A percentile compares a stretch with the other conserved stretches of the same genome.
Evolutionary conservation across 108 stramenopile genomes (phyloP).

Genomic region (Skeletonema costatum): DNA sequence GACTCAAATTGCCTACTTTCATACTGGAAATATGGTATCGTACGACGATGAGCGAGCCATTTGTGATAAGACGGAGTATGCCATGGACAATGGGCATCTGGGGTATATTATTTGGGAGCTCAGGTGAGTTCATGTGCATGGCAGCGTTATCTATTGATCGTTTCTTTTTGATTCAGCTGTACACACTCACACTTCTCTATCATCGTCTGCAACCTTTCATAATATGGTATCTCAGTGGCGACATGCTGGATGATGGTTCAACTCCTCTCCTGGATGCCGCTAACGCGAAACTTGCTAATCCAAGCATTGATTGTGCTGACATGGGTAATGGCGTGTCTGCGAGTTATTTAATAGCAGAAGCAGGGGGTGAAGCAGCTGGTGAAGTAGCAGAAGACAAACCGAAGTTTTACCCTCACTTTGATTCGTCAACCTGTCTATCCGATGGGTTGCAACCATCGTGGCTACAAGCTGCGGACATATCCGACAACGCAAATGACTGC

Average conservation of each 20-base stretch:
- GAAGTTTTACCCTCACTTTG: background rate
- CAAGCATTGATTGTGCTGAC: constrained; percentile 14
- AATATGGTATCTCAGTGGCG: background rate
- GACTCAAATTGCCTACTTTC: constrained; percentile 27
- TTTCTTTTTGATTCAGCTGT: no score
- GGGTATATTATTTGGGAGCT: constrained; percentile 41
- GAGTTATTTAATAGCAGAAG: background rate
- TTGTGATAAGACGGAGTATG: constrained; percentile 39
- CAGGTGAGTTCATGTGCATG: background rate
- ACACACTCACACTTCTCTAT: no score
- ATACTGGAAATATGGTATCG: constrained; percentile 13
- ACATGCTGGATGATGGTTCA: constrained; percentile 10
- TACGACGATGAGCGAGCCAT: constrained; percentile 31
- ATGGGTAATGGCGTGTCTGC: background rate
- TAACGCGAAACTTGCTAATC: constrained; percentile 19
- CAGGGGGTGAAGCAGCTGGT: background rate
- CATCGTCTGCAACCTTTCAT: no score
- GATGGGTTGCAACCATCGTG: background rate
- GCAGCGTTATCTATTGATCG: no score
- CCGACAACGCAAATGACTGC: background rate
- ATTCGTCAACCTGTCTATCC: background rate
- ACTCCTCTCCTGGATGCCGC: constrained; percentile 42
- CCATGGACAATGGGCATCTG: constrained; percentile 19
- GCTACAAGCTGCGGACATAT: background rate
- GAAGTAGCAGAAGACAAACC: background rate